Conservation (phyloP, 495 filamentous ascomycete species). For the Darksidea phi region DNA sequence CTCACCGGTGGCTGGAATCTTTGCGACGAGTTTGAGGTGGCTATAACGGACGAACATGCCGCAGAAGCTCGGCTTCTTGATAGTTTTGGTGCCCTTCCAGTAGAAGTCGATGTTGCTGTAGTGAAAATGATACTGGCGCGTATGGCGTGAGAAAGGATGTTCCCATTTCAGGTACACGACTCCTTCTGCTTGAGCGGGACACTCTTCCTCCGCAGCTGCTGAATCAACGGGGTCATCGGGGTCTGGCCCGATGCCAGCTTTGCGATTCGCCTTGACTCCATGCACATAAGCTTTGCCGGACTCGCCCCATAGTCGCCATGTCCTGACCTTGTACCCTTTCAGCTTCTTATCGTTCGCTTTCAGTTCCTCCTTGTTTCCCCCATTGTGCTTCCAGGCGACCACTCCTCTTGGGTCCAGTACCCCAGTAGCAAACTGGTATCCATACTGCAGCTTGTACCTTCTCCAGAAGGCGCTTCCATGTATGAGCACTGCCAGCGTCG, state of each 20-base stretch:
- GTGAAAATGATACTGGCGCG: slow-evolving; percentile 25
- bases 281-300: slow-evolving; percentile 27
- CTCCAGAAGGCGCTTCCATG: slow-evolving; percentile 27
- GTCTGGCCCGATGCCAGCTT: slow-evolving; percentile 15
- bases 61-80: slow-evolving; percentile 14
- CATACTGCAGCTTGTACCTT: slow-evolving; percentile 32
- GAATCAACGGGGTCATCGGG: slow-evolving; percentile 8
- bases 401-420: slow-evolving; percentile 35
- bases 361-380: slow-evolving; percentile 9
- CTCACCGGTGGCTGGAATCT: slow-evolving; percentile 6
- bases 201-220: background rate
- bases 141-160: slow-evolving; percentile 22
- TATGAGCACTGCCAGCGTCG: slow-evolving; percentile 20
- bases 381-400: slow-evolving; percentile 25
- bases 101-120: slow-evolving; percentile 28
- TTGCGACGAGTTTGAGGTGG: slow-evolving; percentile 29
- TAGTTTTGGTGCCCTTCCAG: slow-evolving; percentile 31
- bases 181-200: background rate
- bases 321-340: slow-evolving; percentile 34
- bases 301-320: slow-evolving; percentile 35
- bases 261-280: slow-evolving; percentile 14
- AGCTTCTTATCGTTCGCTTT: slow-evolving; percentile 23
- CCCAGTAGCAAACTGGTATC: slow-evolving; percentile 20
- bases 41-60: slow-evolving; percentile 17
- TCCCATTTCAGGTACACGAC: slow-evolving; percentile 26